Evolutionary conservation across 371 early-diverging fungal genomes (phyloP), one percentile per base, ranked within the genome.

Genomic region (Mucor piriformis): DNA sequence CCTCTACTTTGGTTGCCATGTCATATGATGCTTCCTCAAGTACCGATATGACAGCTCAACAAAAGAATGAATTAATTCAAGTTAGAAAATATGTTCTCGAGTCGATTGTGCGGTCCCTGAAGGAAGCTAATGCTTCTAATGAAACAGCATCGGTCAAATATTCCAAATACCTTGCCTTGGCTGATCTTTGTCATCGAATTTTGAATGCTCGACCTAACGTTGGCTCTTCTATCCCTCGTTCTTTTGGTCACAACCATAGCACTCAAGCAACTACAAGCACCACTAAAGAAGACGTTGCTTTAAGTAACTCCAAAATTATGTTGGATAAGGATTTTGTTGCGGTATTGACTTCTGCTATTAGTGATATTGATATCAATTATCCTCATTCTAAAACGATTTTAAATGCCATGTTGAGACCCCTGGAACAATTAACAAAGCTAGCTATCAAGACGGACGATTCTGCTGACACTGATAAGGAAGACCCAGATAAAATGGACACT

Each of bases 321-420:
- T 68, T 98, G 15, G 98, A 98, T 44, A 94, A 92, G 59, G 86
- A 88, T 20, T 92, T 93, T 64, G 93, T 96, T 1, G 83, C 79
- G 34, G 72, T 90, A 0, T 67, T 98, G 47, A 92, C 95, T 4
- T 82, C 81, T 27, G 86, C 91, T 7, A 71, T 95, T 16, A 86
- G 87, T 52, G 93, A 94, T 53, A 80, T 98, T 32, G 97, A 98
- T 62, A 77, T 94, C 48, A 90, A 92, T 65, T 93, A 96, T 66
- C 96, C 98, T 8, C 79, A 85, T 51, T 81, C 93, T 33, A 89
- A 84, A 43, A 76, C 74, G 6, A 81, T 97, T 16, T 84, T 94
- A 16, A 87, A 80, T 33, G 68, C 88, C 2, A 79, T 97, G 62
- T 64, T 97, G 50, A 88, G 92, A 54, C 95, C 97, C 0, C 74